Evolutionary conservation across 2,329 filamentous ascomycete genomes (phyloP).

Genomic region (Pseudocercospora macadamiae): DNA sequence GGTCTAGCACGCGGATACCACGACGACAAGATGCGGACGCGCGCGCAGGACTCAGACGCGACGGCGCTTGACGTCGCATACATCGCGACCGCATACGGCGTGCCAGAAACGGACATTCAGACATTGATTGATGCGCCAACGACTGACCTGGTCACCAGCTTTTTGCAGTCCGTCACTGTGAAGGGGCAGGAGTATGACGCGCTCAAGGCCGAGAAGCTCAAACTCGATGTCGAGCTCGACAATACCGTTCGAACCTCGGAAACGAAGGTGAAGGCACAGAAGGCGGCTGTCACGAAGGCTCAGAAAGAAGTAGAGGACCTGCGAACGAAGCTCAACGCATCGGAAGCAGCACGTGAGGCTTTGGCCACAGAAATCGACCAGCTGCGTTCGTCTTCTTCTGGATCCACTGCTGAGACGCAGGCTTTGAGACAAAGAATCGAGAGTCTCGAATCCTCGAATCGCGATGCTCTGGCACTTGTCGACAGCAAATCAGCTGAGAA

Average conservation of each 20-base stretch:
- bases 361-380: constrained; percentile 81
- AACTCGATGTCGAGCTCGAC: constrained; percentile 89
- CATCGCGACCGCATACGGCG: constrained; percentile 70
- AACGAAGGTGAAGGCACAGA: constrained; percentile 78
- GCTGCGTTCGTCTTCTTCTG: constrained; percentile 73
- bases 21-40: constrained; percentile 51
- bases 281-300: constrained; percentile 78
- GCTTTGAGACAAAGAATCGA: constrained; percentile 80
- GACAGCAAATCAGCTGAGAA: constrained; percentile 88
- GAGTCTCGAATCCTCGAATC: constrained; percentile 86
- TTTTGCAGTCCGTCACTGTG: constrained; percentile 73
- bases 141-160: constrained; percentile 71
- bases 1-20: constrained; percentile 15
- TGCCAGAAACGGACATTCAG: constrained; percentile 66
- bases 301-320: constrained; percentile 82
- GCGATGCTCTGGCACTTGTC: constrained; percentile 84
- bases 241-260: constrained; percentile 84
- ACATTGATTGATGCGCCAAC: constrained; percentile 70
- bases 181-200: constrained; percentile 84
- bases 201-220: constrained; percentile 83
- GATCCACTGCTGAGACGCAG: constrained; percentile 72
- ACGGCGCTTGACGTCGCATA: constrained; percentile 70
- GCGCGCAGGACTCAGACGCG: constrained; percentile 48
- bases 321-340: constrained; percentile 76
- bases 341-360: constrained; percentile 75